A percentile compares a stretch with the other conserved stretches of the same genome.
These are phyloP conservation scores for Claviceps fusiformis DNA, from an alignment of 2,329 filamentous ascomycete genomes.

Conservation along the genomic window DNA sequence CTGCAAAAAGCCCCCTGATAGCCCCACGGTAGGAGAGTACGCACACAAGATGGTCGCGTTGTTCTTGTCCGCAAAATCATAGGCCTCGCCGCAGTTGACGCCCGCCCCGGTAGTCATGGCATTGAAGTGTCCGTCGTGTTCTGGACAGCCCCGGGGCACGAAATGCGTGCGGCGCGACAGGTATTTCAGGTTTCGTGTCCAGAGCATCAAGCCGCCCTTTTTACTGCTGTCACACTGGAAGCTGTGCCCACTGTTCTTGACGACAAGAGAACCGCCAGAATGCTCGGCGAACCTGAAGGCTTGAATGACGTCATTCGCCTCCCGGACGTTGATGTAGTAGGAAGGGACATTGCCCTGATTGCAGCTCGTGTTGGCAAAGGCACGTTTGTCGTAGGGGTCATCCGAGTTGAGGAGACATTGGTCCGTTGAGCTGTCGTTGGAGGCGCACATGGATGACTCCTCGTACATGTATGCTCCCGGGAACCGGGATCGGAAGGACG, in stretches of 20 bases:
- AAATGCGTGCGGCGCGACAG: not conserved
- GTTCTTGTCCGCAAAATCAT: slow-evolving; percentile 3
- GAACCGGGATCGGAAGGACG: slow-evolving; percentile 5
- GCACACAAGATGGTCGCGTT: slow-evolving; percentile 4
- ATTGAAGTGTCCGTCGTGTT: not conserved
- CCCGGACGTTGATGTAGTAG: slow-evolving; percentile 5
- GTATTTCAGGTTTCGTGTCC: slow-evolving; percentile 3
- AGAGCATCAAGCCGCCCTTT: slow-evolving; percentile 4
- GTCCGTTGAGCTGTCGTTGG: slow-evolving; percentile 6
- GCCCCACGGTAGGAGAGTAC: slow-evolving; percentile 11
- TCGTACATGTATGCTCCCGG: slow-evolving; percentile 11
- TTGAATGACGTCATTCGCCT: slow-evolving; percentile 5
- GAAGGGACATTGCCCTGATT: slow-evolving; percentile 8
- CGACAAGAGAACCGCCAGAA: not conserved
- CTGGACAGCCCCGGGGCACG: slow-evolving; percentile 2
- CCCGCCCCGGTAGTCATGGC: slow-evolving; percentile 4
- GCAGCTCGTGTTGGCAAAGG: slow-evolving; percentile 3
- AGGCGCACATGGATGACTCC: slow-evolving; percentile 7
- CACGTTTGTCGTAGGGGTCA: slow-evolving; percentile 1
- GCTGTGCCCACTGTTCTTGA: slow-evolving; percentile 7
- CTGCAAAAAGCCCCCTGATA: slow-evolving; percentile 15
- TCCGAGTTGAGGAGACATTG: slow-evolving; percentile 7
- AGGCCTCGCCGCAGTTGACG: slow-evolving; percentile 6
- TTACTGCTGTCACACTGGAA: slow-evolving; percentile 3
- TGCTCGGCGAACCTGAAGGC: slow-evolving; percentile 4